Evolutionary conservation across 345 rosid genomes (phyloP), one percentile per base, ranked within the genome.

Genomic region (Salix purpurea): DNA sequence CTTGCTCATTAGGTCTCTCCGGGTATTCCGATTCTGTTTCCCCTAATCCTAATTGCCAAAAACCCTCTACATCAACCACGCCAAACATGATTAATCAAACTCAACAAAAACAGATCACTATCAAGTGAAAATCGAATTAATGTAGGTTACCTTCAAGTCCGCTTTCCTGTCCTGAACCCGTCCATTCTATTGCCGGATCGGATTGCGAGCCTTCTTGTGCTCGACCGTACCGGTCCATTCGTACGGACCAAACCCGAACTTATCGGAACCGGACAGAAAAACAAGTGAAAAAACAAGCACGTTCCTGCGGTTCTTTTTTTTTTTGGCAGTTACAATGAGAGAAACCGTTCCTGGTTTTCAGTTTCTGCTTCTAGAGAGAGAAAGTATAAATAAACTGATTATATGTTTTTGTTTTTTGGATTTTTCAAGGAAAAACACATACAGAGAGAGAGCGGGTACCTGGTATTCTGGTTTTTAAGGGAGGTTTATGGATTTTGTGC

Each of bases 171-270:
- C 83, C 88, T 65, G 93, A 74, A 83, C 84, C 84, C 37, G 79
- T 82, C 98, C 97, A 93, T 85, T 89, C 91, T 82, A 86, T 89
- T 72, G 89, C 77, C 85, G 91, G 91, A 88, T 90, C 94, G 76
- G 91, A 82, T 82, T 85, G 87, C 13, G 90, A 75, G 60, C 82
- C 90, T 78, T 87, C 90, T n/a, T 82, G 88, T 78, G 61, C 67
- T 83, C 84, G 85, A 82, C 85, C 85, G 89, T 86, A 85, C 97
- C 89, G 89, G 83, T 91, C 94, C 97, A 84, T 86, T 12, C 50
- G 80, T 9, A 56, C 81, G 72, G 67, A 66, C 79, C 62, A n/a
- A 3, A 32, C 65, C 78, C 73, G 69, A 72, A 75, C 67, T 69
- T 71, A 67, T 15, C 75, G 62, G 72, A 75, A 76, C 85, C 71